Evolutionary conservation across 2,329 filamentous ascomycete genomes (phyloP), one percentile per base, ranked within the genome.

Genomic region (Fusarium guadeloupense): DNA sequence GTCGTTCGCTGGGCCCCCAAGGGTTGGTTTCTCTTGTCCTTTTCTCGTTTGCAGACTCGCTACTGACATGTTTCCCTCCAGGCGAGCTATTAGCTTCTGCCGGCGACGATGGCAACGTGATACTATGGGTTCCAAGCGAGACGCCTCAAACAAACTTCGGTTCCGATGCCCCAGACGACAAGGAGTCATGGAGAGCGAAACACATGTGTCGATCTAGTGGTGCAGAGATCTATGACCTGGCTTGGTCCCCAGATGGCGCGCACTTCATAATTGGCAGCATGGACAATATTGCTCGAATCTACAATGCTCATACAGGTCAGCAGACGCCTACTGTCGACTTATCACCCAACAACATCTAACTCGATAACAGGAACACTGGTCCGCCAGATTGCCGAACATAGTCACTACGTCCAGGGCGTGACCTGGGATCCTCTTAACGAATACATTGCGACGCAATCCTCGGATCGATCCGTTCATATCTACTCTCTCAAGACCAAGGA

Each of bases 181-280:
- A 97, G 77, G 95, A 99, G 77, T 91, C 91, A 66, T 99, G 95
- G 95, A 85, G 94, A 60, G 90, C 94, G 61, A 98, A 96, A 79
- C 92, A 97, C 74, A 98, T 98, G 95, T 98, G 93, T 77, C 88
- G 95, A 60, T 96, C 93, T 39, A 92, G 91, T 60, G 94, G 93
- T 30, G 92, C 93, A 10, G 95, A 99, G 76, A 98, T 99, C 67
- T 99, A 99, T 78, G 95, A 99, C 76, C 81, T 99, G 53, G 95
- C 95, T 44, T 99, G 95, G 96, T 98, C 95, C 42, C 96, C 96
- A n/a, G 95, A 99, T 76, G 93, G 91, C 33, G 82, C 89, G 33
- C 95, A 96, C 79, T 97, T 99, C 80, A 97, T 99, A 69, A 97
- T 96, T 20, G 95, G 95, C 33, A 98, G 95, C 78, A 98, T 99